Conservation (phyloP, 768 basidiomycete genomes). For the Macrolepiota dolichaula region DNA sequence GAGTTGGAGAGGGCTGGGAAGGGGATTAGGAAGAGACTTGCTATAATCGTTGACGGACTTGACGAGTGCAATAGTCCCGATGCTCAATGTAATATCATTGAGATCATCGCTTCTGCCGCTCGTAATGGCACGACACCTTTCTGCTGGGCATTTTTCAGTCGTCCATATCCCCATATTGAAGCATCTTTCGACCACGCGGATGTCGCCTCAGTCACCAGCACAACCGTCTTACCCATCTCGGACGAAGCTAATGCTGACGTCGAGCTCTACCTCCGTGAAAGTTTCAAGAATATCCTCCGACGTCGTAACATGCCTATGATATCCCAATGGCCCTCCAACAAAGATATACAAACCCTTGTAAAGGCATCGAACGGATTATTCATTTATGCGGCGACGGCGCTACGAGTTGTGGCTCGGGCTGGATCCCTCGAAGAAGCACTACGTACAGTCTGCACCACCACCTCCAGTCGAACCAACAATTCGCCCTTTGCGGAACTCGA, state of each 20-base stretch:
- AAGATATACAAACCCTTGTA: background rate
- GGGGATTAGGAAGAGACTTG: background rate
- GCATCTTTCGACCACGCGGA: background rate
- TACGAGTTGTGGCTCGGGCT: background rate
- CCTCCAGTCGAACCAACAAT: background rate
- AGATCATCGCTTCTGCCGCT: background rate
- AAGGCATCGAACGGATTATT: background rate
- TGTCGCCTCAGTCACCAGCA: too few species aligned
- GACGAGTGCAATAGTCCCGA: background rate
- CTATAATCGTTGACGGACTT: background rate
- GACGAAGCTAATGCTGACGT: too few species aligned
- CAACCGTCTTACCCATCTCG: too few species aligned
- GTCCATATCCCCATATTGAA: background rate
- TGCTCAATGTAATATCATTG: background rate
- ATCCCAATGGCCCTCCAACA: background rate
- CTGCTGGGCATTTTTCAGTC: slow-evolving; percentile 5
- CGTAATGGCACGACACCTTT: background rate
- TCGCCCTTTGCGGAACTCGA: background rate
- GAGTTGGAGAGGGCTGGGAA: background rate
- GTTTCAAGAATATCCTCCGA: background rate
- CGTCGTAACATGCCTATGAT: background rate
- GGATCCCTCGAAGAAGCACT: background rate
- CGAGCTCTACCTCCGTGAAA: too few species aligned
- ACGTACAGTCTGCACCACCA: background rate
- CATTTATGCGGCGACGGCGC: background rate